Percentiles rank a stretch among this genome's conserved stretches.
These are phyloP conservation scores for Camellia oleifera DNA, from an alignment of 179 eudicot genomes.

Conservation along the genomic window DNA sequence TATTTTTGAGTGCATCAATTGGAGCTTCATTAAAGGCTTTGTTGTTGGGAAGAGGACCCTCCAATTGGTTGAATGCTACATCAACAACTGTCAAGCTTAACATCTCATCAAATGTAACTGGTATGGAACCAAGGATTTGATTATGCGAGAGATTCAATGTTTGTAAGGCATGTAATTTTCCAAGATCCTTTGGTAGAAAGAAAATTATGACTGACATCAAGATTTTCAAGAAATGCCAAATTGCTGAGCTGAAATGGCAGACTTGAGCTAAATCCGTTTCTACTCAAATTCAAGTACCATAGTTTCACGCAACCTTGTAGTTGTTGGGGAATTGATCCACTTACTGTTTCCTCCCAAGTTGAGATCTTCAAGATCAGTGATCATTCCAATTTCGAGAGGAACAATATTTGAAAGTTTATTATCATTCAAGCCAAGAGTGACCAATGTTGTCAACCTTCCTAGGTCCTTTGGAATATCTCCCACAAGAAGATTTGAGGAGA, in stretches of 20 bases:
- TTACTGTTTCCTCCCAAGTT: background rate
- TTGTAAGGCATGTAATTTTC: background rate
- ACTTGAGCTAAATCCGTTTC: background rate
- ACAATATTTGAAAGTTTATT: background rate
- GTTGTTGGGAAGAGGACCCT: slow-evolving; percentile 37
- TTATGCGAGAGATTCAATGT: slow-evolving; percentile 18
- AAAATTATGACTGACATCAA: background rate
- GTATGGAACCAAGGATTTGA: slow-evolving; percentile 25
- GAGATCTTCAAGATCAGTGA: background rate
- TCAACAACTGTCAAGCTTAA: slow-evolving; percentile 8
- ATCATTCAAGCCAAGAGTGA: background rate
- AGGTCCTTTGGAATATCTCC: background rate
- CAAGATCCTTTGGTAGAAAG: background rate
- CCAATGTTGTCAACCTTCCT: background rate
- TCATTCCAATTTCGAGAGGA: background rate
- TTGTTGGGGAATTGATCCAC: background rate
- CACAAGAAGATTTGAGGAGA: background rate
- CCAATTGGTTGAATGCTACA: slow-evolving; percentile 27
- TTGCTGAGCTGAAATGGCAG: background rate
- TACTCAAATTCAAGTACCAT: background rate
- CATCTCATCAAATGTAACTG: slow-evolving; percentile 8
- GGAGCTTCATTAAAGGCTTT: slow-evolving; percentile 14
- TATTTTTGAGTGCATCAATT: slow-evolving; percentile 19
- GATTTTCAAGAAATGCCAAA: background rate
- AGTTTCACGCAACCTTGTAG: background rate